Evolutionary conservation across 2,329 filamentous ascomycete genomes (phyloP).

Genomic region (Pleurostoma richardsiae): DNA sequence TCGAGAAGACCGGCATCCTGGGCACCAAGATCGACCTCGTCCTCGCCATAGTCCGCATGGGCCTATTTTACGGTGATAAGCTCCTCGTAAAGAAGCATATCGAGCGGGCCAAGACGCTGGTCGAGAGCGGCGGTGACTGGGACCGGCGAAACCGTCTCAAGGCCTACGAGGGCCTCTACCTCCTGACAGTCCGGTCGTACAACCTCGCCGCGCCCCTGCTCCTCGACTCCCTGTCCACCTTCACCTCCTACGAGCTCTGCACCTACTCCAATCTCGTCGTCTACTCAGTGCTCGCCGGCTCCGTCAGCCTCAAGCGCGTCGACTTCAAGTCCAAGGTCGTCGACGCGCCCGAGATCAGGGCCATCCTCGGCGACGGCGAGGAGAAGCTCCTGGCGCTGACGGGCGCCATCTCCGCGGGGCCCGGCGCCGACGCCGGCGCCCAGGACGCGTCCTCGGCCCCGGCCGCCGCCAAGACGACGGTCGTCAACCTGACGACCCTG

Average conservation of each 20-base stretch:
- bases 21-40: slow-evolving; percentile 97
- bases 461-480: slow-evolving; percentile 53
- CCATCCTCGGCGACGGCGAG: slow-evolving; percentile 84
- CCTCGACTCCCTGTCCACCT: slow-evolving; percentile 94
- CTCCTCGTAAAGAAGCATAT: slow-evolving; percentile 88
- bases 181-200: slow-evolving; percentile 89
- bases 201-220: slow-evolving; percentile 84
- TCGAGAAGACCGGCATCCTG: slow-evolving; percentile 95
- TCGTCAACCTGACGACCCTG: slow-evolving; percentile 83
- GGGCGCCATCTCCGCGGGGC: slow-evolving; percentile 75
- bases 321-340: slow-evolving; percentile 99
- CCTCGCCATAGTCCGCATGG: slow-evolving; percentile 91
- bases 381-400: slow-evolving; percentile 81
- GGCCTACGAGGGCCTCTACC: slow-evolving; percentile 93
- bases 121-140: slow-evolving; percentile 96
- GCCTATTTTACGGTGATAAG: slow-evolving; percentile 94
- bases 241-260: slow-evolving; percentile 98
- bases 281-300: slow-evolving; percentile 92
- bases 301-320: slow-evolving; percentile 89
- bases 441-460: slow-evolving; percentile 52
- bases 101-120: slow-evolving; percentile 81
- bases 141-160: slow-evolving; percentile 96
- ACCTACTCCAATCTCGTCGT: slow-evolving; percentile 92
- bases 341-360: slow-evolving; percentile 96
- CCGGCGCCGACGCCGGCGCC: slow-evolving; percentile 75